These are phyloP conservation scores for Yamadazyma blattariae DNA, from an alignment of 1,139 yeast species.

Conservation along the genomic window DNA sequence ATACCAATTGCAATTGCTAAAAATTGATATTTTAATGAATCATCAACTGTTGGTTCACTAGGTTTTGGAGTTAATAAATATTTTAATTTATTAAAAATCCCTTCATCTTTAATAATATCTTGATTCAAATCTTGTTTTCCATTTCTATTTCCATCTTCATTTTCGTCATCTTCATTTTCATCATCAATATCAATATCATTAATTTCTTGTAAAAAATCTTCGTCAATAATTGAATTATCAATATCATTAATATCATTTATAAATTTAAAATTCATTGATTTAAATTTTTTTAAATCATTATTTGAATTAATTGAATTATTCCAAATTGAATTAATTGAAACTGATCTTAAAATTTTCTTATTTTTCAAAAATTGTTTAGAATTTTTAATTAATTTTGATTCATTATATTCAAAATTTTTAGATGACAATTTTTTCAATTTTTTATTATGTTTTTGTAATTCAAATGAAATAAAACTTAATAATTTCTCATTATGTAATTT, in stretches of 20 bases:
- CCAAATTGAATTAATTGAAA: constrained; percentile 41
- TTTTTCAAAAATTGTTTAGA: constrained; percentile 43
- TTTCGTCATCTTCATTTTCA: no score
- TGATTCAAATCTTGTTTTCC: not conserved
- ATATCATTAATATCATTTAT: constrained; percentile 7
- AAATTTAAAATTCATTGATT: constrained; percentile 33
- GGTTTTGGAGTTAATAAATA: constrained; percentile 28
- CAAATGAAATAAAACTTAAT: constrained; percentile 56
- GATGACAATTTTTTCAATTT: constrained; percentile 41
- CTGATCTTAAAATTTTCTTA: constrained; percentile 44
- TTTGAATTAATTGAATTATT: constrained; percentile 28
- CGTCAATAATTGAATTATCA: constrained; percentile 7
- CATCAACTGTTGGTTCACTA: constrained; percentile 33
- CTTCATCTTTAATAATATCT: constrained; percentile 16
- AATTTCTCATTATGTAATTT: constrained; percentile 56
- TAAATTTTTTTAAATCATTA: constrained; percentile 27
- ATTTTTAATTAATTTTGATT: constrained; percentile 49
- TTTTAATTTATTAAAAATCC: constrained; percentile 35
- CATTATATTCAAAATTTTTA: constrained; percentile 47
- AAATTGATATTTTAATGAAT: constrained; percentile 42
- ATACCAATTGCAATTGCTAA: constrained; percentile 45
- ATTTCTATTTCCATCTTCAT: not conserved
- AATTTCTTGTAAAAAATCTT: constrained; percentile 3
- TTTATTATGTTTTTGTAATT: constrained; percentile 49
- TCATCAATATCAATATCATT: constrained; percentile 4